Conservation (phyloP, 208 protist species). For the Leishmania tropica region DNA sequence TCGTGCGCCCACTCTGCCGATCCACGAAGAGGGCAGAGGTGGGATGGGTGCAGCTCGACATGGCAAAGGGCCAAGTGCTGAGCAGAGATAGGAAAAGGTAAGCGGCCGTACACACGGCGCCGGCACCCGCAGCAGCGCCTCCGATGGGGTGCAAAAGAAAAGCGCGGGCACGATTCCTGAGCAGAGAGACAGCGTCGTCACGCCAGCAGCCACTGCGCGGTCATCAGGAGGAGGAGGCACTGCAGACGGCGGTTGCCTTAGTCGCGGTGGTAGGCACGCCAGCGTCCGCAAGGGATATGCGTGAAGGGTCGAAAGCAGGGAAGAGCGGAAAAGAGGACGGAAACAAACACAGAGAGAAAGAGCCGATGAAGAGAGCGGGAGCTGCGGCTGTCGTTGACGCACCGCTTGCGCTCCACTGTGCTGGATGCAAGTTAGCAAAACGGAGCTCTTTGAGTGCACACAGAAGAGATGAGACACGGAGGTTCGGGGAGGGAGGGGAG, state of each 20-base stretch:
- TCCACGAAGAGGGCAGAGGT: constrained; percentile 72
- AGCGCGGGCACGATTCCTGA: neutral
- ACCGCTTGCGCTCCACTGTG: neutral
- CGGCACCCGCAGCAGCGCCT: neutral
- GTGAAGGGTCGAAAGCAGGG: neutral
- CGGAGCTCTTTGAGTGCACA: neutral
- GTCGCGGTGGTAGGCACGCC: neutral
- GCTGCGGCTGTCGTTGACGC: neutral
- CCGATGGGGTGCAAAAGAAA: neutral
- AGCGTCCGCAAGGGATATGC: neutral
- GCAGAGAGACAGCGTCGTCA: neutral
- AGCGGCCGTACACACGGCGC: neutral
- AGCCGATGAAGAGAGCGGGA: neutral
- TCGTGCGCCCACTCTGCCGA: constrained; percentile 53
- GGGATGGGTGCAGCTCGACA: constrained; percentile 76
- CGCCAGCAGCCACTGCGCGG: neutral
- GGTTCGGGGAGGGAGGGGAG: neutral
- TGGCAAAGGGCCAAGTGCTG: neutral
- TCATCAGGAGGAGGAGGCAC: neutral
- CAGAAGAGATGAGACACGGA: neutral
- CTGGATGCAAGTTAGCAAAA: neutral
- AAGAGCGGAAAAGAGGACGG: neutral
- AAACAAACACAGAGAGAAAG: neutral
- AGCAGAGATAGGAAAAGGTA: neutral
- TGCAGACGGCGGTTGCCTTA: neutral